A percentile compares a stretch with the other conserved stretches of the same genome.
Evolutionary conservation across 2,329 filamentous ascomycete species (phyloP).

Genomic region (Sphaerulina vaccinii): DNA sequence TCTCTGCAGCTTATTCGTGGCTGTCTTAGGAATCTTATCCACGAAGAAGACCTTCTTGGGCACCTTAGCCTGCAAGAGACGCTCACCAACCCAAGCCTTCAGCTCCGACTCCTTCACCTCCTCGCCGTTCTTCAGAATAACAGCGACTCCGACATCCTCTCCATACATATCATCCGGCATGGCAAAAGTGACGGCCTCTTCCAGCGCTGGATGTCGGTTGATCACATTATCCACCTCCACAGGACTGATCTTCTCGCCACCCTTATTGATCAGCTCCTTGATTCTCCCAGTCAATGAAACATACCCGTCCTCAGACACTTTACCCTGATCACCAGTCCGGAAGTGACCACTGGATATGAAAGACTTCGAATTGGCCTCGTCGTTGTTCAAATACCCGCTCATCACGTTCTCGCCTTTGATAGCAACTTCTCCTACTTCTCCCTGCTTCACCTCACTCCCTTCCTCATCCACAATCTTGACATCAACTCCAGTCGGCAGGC

Average conservation of each 20-base stretch:
- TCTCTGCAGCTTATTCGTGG: conserved; percentile 85
- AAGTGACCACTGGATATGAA: conserved; percentile 76
- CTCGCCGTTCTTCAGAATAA: conserved; percentile 70
- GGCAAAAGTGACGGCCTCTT: conserved; percentile 79
- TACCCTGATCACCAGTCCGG: conserved; percentile 82
- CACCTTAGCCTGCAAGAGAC: conserved; percentile 77
- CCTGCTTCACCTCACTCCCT: conserved; percentile 67
- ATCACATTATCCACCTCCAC: conserved; percentile 84
- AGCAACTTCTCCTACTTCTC: conserved; percentile 75
- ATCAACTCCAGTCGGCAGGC: conserved; percentile 77
- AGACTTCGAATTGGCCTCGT: conserved; percentile 67
- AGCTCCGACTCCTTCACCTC: conserved; percentile 56
- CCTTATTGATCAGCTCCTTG: conserved; percentile 90
- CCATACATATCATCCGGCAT: conserved; percentile 79
- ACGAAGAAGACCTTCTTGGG: conserved; percentile 59
- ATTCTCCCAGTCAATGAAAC: conserved; percentile 81
- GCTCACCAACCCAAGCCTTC: conserved; percentile 66
- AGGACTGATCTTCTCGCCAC: conserved; percentile 83
- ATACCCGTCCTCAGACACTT: conserved; percentile 74
- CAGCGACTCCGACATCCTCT: conserved; percentile 73
- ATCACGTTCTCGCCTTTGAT: conserved; percentile 81
- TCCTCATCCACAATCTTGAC: conserved; percentile 70
- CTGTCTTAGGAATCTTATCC: conserved; percentile 44
- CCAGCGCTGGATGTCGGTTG: conserved; percentile 66
- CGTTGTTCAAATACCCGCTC: conserved; percentile 79